Evolutionary conservation across 345 rosid genomes (phyloP).

Genomic region (Lepidium sativum): DNA sequence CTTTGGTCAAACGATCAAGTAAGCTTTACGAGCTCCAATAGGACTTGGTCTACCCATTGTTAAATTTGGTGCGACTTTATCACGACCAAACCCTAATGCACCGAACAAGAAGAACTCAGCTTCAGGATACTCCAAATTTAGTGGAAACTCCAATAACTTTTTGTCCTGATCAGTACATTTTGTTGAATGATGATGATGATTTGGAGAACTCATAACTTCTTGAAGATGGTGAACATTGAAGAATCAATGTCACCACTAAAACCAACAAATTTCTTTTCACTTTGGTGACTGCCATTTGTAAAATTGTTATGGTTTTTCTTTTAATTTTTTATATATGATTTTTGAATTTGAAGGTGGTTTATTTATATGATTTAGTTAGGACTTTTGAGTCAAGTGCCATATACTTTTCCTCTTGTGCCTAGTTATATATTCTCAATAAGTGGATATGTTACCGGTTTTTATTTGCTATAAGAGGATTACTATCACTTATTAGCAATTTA

Average conservation of each 20-base stretch:
- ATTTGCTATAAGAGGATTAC: too few relatives aligned
- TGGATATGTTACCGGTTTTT: too few relatives aligned
- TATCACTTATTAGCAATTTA: too few relatives aligned
- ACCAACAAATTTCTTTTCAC: constrained; percentile 6
- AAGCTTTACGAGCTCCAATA: constrained; percentile 48
- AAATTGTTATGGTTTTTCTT: background rate
- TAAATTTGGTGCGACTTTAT: constrained; percentile 47
- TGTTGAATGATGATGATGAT: background rate
- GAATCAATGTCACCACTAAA: constrained; percentile 2
- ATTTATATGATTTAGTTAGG: constrained; percentile 10
- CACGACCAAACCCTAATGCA: constrained; percentile 63
- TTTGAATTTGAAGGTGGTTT: background rate
- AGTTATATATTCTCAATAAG: background rate
- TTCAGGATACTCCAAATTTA: constrained; percentile 80
- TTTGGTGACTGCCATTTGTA: constrained; percentile 1
- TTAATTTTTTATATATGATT: background rate
- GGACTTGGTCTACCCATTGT: constrained; percentile 73
- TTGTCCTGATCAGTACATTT: constrained; percentile 11
- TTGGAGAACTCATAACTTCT: constrained; percentile 7
- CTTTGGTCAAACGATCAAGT: constrained; percentile 45
- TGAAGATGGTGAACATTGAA: constrained; percentile 13
- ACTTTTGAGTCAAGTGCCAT: background rate
- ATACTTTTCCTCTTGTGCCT: background rate
- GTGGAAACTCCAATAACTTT: constrained; percentile 58
- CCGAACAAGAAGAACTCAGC: constrained; percentile 85